Base-by-base conservation (phyloP, 208 protist species). In the Trypanosoma theileri region DNA sequence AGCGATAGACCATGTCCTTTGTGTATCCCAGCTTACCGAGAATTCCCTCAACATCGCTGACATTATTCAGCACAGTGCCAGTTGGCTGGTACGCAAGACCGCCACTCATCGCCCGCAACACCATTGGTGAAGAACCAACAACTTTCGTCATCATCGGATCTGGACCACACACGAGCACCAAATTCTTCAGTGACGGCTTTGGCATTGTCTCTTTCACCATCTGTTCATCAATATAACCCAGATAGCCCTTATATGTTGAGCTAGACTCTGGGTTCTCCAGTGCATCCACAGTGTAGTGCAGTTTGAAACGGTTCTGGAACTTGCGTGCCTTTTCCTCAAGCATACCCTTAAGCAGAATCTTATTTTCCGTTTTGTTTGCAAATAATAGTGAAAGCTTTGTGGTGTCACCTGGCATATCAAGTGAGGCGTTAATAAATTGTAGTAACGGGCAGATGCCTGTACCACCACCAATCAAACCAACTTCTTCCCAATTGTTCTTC, bases 361-460 rank as follows among this genome's bases (percentile, higher is more conserved):
- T 93, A 54, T 95, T 85, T 79, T 97, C 93, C 7, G 89, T 88
- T 69, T 88, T 75, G 81, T 97, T 97, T 69, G 88, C 92, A 66
- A 93, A 98, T 1, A 98, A 66, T 41, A 97, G 69, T 40, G 55
- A 80, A 13, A 97, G 50, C 79, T 93, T 86, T 14, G 92, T 97
- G 41, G 69, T 87, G 80, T 97, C 93, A 14, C 86, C 76, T 22
- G 79, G 78, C 21, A 76, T 89, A 46, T 95, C 87, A 28, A 95
- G 76, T 40, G 90, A 88, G 68, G 85, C 89, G 54, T 88, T 82
- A 61, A 95, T 81, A 69, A 97, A 91, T 81, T 98, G 95, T 41
- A 97, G 76, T 66, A 97, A 88, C 3, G 95, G 93, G 66, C 93
- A 97, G 50, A 98, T 81, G 42, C 95, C 95, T 2, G 95, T 96